Conservation (phyloP, 305 asterid species). For the Euphrasia arctica region DNA sequence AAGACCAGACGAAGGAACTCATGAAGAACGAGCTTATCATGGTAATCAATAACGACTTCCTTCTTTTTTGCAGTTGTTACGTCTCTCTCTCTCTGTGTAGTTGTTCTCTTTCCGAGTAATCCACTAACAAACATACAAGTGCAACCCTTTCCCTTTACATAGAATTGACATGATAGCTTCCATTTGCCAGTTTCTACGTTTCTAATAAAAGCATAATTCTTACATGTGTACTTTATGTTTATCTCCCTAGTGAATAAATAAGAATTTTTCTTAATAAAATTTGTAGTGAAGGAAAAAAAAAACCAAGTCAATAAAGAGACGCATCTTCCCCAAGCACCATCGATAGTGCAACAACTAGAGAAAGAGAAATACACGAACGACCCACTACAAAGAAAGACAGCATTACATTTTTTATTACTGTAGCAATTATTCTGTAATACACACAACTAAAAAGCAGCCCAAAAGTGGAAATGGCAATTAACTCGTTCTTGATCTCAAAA, state of each 20-base stretch:
- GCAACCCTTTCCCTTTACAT: not conserved
- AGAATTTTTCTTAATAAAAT: too few relatives aligned
- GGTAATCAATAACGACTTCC: constrained; percentile 8
- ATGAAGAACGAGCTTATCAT: constrained; percentile 29
- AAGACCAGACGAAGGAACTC: constrained; percentile 56
- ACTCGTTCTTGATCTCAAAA: not conserved
- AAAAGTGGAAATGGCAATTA: constrained; percentile 10
- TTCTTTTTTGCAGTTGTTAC: too few relatives aligned
- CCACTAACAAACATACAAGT: not conserved
- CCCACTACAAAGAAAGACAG: not conserved
- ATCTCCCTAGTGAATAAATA: not conserved
- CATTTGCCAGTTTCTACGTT: too few relatives aligned
- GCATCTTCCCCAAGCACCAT: constrained; percentile 30
- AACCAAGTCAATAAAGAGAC: constrained; percentile 24
- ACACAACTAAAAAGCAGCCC: not conserved
- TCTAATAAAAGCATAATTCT: too few relatives aligned
- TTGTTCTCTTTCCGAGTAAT: not conserved
- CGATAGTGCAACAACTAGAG: constrained; percentile 32
- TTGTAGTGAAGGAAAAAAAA: constrained; percentile 19
- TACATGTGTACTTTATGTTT: not conserved
- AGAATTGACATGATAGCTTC: not conserved
- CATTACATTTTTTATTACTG: constrained; percentile 13
- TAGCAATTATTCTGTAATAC: constrained; percentile 1
- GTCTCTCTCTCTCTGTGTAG: not conserved
- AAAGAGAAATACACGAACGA: not conserved